A percentile compares a stretch with the other conserved stretches of the same genome.
These are phyloP conservation scores for Actinidia polygama DNA, from an alignment of 179 eudicot genomes.

Conservation along the genomic window DNA sequence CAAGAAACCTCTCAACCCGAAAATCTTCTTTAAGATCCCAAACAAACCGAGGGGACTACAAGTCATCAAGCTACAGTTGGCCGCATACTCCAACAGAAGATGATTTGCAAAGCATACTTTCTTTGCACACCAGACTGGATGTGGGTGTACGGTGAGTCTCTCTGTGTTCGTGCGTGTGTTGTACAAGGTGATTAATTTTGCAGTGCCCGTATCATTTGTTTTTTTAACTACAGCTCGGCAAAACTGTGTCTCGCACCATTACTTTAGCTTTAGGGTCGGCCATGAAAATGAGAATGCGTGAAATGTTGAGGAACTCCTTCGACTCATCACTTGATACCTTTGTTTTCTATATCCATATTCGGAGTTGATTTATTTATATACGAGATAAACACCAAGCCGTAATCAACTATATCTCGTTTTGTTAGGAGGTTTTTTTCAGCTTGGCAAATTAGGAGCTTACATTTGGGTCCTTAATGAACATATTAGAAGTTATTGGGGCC, in stretches of 20 bases:
- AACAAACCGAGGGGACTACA: slow-evolving; percentile 4
- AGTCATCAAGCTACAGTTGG: slow-evolving; percentile 7
- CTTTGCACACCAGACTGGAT: slow-evolving; percentile 24
- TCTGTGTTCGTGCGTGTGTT: background rate
- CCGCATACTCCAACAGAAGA: background rate
- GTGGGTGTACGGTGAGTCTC: slow-evolving; percentile 5
- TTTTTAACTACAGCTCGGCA: no score
- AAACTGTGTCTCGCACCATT: background rate
- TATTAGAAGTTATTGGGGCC: no score
- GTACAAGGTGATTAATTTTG: background rate
- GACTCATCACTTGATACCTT: background rate
- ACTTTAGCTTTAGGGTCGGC: background rate
- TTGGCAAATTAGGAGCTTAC: no score
- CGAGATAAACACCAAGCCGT: no score
- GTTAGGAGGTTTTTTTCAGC: no score
- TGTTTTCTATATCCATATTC: background rate
- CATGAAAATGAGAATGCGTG: background rate
- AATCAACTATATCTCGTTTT: no score
- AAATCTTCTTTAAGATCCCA: background rate
- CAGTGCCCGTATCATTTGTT: no score
- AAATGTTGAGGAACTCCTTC: background rate
- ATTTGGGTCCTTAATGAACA: no score
- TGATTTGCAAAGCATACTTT: slow-evolving; percentile 21
- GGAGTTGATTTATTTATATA: background rate
- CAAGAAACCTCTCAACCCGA: slow-evolving; percentile 13